A percentile compares a stretch with the other conserved stretches of the same genome.
Conservation (phyloP, 139 green algal species). For the Chlorella sp. region DNA sequence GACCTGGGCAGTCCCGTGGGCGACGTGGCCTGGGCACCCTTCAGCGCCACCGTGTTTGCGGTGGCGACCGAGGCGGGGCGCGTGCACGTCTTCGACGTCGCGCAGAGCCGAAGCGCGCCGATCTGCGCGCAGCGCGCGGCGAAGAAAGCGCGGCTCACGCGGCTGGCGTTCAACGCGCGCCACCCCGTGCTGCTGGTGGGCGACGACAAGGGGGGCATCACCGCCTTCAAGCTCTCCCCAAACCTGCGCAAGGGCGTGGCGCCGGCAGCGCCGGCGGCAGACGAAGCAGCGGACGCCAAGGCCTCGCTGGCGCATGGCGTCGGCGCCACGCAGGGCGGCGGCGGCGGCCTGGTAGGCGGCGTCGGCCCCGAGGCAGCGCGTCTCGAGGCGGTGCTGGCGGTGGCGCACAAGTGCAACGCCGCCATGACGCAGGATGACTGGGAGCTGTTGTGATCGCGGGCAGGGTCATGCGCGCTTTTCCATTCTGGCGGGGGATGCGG, state of each 20-base stretch:
- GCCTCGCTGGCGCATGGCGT: no score
- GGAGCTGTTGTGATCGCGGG: constrained; percentile 24
- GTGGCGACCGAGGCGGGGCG: constrained; percentile 67
- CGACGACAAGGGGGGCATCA: constrained; percentile 83
- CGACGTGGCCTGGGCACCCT: constrained; percentile 91
- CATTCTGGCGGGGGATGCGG: no score
- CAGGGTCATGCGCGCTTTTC: no score
- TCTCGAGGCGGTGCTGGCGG: constrained; percentile 16
- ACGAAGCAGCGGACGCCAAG: no score
- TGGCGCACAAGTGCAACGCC: constrained; percentile 20
- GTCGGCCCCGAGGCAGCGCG: constrained; percentile 16
- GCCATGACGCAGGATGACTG: constrained; percentile 18
- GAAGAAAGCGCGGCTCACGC: constrained; percentile 82
- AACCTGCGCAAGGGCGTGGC: no score
- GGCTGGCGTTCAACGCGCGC: constrained; percentile 86
- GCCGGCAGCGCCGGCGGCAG: no score
- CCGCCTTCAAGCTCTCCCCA: constrained; percentile 87
- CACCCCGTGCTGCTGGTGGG: constrained; percentile 90
- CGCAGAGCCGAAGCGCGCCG: constrained; percentile 75
- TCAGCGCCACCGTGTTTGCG: constrained; percentile 85
- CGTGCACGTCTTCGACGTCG: constrained; percentile 89
- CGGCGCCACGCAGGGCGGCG: no score
- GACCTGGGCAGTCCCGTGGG: constrained; percentile 75
- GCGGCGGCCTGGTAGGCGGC: no score
- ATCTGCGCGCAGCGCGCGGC: constrained; percentile 84